Base-by-base conservation (phyloP, 2,329 filamentous ascomycete genomes). In the Coleophoma cylindrospora region DNA sequence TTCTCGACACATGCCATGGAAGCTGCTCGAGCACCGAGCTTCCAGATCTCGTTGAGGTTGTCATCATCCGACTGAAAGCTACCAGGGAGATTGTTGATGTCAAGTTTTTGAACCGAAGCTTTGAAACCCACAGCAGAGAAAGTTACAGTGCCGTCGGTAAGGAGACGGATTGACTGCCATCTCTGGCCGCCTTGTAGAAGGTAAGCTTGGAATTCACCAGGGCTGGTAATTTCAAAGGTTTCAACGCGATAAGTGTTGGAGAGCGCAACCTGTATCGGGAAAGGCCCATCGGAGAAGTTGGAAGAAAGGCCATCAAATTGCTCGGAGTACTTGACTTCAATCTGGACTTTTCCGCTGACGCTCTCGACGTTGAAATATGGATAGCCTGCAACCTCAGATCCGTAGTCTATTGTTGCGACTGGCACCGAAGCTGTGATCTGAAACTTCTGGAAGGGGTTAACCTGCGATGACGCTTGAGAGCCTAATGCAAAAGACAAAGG, bases 161-260 rank as follows among this genome's bases (percentile, higher is more conserved):
- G 56, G 0, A 73, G 57, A 2, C 61, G 58, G 21, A 72, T 56
- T 0, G 67, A 65, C 50, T 71, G 62, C 69, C 70, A 74, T 53
- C 66, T 56, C 53, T 70, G 68, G 0, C 68, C 69, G 4, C 70
- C 71, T 54, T 73, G 70, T 0, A 72, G 49, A 34, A 73, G 64
- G 21, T 61, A 67, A 1, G 64, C 66, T 10, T 66, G 50, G 0
- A 64, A 21, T 3, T 53, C 48, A 3, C 70, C 68, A 1, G 47
- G 11, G 0, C 50, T 41, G 0, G 64, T 67, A n/a, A 72, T 37
- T 10, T 70, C 63, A 50, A 71, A 68, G 0, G 68, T 71, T 49
- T 72, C 68, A 4, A 65, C 58, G 3, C 70, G 64, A 48, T 68
- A 71, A 1, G 59, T 62, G 49, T 67, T 70, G 21, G 61, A 57